A percentile compares a stretch with the other conserved stretches of the same genome.
Evolutionary conservation across 495 filamentous ascomycete species (phyloP).

Genomic region (Filosporella fistucella): DNA sequence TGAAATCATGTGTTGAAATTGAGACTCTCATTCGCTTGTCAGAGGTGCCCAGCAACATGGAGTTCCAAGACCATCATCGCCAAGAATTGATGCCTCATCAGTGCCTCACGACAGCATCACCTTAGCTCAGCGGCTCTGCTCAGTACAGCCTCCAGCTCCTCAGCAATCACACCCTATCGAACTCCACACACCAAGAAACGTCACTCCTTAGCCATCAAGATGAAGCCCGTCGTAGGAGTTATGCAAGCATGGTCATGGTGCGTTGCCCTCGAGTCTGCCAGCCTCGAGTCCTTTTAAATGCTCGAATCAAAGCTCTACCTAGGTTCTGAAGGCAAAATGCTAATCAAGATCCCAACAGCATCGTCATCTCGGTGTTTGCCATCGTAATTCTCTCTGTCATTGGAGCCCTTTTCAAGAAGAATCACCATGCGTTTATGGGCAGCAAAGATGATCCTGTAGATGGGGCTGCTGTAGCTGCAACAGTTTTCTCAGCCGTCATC

Average conservation of each 20-base stretch:
- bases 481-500: slow-evolving; percentile 77
- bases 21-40: too few relatives aligned
- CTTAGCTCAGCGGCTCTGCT: too few relatives aligned
- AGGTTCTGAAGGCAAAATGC: neutral
- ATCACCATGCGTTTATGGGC: slow-evolving; percentile 79
- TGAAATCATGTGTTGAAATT: too few relatives aligned
- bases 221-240: slow-evolving; percentile 89
- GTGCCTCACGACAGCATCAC: too few relatives aligned
- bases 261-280: slow-evolving; percentile 10
- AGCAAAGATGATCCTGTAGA: slow-evolving; percentile 67
- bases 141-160: too few relatives aligned
- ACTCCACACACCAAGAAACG: too few relatives aligned
- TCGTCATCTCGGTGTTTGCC: slow-evolving; percentile 82
- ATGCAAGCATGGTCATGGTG: slow-evolving; percentile 94
- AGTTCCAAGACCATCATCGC: too few relatives aligned
- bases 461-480: slow-evolving; percentile 70
- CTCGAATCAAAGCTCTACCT: neutral
- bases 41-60: too few relatives aligned
- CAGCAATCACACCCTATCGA: too few relatives aligned
- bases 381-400: slow-evolving; percentile 84
- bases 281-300: neutral
- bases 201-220: slow-evolving; percentile 28
- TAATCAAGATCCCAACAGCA: slow-evolving; percentile 41
- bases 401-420: slow-evolving; percentile 69
- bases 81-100: too few relatives aligned